Base-by-base conservation (phyloP, 73 alveolate species). In the Paramecium caudatum region DNA sequence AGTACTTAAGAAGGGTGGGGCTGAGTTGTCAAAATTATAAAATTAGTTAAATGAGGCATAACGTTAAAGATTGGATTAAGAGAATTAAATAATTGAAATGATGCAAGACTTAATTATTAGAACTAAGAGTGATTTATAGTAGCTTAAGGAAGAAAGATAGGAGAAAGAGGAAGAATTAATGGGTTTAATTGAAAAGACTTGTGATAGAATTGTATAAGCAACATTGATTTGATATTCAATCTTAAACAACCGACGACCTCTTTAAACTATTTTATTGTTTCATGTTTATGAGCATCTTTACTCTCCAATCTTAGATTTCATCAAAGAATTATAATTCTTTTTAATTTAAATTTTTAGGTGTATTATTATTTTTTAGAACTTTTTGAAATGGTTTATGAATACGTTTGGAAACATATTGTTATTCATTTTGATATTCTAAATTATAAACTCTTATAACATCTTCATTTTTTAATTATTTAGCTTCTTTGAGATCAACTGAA, bases 361-460 rank as follows among this genome's bases (percentile, higher is more conserved):
- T 55, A 55, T 55, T 55, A 27, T 37, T 37, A 55, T 55, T 55
- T 21, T 55, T 37, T 10, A 55, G 80, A 5, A 55, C 9, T 23
- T 55, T 55, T 10, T 55, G n/a, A 23, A 55, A 55, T 3, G 80
- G 80, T 4, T 55, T 55, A 55, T 55, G 80, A 10, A 55, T 55
- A 27, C 80, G 23, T 55, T 55, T 55, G 23, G 80, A 55, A 55
- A 21, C 80, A 0, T 27, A 10, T 55, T 55, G 30, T 55, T 55
- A 55, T 55, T 55, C 80, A 55, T 55, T 55, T 23, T 55, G 30
- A 74, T 74, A 45, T 74, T 74, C 88, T 41, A 74, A 74, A 74
- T 74, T 74, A 74, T 74, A 74, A 12, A 74, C 88, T 74, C 88
- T 74, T 21, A 74, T 41, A 23, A 74, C 43, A 45, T 74, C 41